Conservation (phyloP, 805 yeast genomes). For the Lachancea meyersii region DNA sequence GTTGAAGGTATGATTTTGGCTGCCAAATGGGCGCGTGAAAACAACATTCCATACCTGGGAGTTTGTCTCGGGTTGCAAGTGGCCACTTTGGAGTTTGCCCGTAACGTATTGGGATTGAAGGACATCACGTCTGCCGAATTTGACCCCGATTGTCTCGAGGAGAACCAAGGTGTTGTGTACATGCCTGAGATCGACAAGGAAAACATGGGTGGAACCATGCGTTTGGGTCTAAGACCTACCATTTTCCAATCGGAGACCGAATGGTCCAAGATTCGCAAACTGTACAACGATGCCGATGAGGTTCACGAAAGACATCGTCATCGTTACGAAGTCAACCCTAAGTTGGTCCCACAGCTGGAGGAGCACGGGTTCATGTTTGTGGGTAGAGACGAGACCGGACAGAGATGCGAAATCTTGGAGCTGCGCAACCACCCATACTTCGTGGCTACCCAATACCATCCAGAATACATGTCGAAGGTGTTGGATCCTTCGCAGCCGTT, state of each 20-base stretch:
- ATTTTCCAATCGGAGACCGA: slow-evolving; percentile 64
- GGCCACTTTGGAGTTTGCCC: slow-evolving; percentile 89
- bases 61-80: slow-evolving; percentile 96
- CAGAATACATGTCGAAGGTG: slow-evolving; percentile 94
- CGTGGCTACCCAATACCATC: slow-evolving; percentile 97
- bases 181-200: slow-evolving; percentile 98
- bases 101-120: slow-evolving; percentile 65
- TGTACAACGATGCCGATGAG: slow-evolving; percentile 64
- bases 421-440: slow-evolving; percentile 80
- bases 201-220: slow-evolving; percentile 97
- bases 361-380: slow-evolving; percentile 76
- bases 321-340: slow-evolving; percentile 95
- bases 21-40: slow-evolving; percentile 97
- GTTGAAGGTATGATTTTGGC: slow-evolving; percentile 97
- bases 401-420: slow-evolving; percentile 93
- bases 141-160: slow-evolving; percentile 53
- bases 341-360: slow-evolving; percentile 64
- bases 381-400: slow-evolving; percentile 85
- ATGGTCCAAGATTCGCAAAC: slow-evolving; percentile 62
- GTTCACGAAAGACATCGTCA: slow-evolving; percentile 96
- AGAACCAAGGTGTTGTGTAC: slow-evolving; percentile 70
- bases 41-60: slow-evolving; percentile 89
- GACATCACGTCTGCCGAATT: slow-evolving; percentile 81
- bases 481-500: slow-evolving; percentile 95
- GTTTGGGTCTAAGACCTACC: slow-evolving; percentile 91